These are phyloP conservation scores for Boechera stricta DNA, from an alignment of 345 rosid species.

Conservation along the genomic window DNA sequence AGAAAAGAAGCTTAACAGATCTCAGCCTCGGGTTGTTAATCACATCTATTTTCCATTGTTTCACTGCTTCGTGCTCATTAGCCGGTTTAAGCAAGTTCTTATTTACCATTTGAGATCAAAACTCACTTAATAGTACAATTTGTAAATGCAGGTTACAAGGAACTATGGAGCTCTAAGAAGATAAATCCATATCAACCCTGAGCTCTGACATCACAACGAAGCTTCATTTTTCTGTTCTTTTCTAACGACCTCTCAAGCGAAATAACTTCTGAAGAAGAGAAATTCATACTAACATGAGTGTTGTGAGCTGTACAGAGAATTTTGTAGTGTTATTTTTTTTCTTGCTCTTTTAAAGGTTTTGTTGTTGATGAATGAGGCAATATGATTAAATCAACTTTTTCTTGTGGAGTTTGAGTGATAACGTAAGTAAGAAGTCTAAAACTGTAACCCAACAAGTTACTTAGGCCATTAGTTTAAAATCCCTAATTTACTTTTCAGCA, in stretches of 20 bases:
- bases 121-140: neutral
- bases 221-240: neutral
- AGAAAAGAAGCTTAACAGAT: slow-evolving; percentile 58
- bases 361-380: neutral
- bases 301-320: slow-evolving; percentile 20
- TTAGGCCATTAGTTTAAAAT: too few relatives aligned
- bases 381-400: neutral
- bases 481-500: too few relatives aligned
- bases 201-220: slow-evolving; percentile 22
- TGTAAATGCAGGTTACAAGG: slow-evolving; percentile 63
- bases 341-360: neutral
- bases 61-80: neutral
- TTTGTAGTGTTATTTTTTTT: neutral
- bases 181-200: slow-evolving; percentile 18
- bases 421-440: neutral
- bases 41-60: neutral
- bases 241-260: neutral
- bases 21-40: slow-evolving; percentile 75
- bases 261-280: neutral
- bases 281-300: slow-evolving; percentile 1
- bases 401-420: neutral
- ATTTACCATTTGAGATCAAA: slow-evolving; percentile 1
- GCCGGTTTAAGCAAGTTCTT: neutral
- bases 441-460: too few relatives aligned
- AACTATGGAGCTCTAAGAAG: slow-evolving; percentile 92